A percentile compares a stretch with the other conserved stretches of the same genome.
Conservation (phyloP, 2,329 filamentous ascomycete genomes). For the Emericellopsis cladophorae region DNA sequence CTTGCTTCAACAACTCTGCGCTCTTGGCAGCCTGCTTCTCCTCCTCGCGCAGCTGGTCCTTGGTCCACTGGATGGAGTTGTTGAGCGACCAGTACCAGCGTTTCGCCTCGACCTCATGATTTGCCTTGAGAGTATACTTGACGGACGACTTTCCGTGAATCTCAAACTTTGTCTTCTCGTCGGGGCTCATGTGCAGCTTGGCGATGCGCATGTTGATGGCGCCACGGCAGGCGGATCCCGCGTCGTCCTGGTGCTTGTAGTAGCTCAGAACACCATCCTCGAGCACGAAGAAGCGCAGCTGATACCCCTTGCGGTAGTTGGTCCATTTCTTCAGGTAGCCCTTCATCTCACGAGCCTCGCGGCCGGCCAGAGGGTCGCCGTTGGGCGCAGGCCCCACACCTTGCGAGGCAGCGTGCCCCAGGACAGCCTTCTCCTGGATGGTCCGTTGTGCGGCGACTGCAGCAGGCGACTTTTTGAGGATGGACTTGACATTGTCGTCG, state of each 20-base stretch:
- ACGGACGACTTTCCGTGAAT: constrained; percentile 97
- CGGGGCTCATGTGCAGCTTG: constrained; percentile 84
- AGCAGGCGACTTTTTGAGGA: constrained; percentile 88
- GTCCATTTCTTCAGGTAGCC: constrained; percentile 99
- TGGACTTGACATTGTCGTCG: constrained; percentile 76
- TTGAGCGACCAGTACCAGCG: constrained; percentile 99
- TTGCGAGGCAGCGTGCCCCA: constrained; percentile 58
- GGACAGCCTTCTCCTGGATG: constrained; percentile 93
- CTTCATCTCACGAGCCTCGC: constrained; percentile 93
- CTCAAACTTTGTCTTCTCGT: constrained; percentile 96
- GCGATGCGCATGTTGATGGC: constrained; percentile 99
- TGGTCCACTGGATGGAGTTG: constrained; percentile 96
- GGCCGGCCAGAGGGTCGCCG: constrained; percentile 54
- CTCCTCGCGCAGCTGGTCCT: constrained; percentile 91
- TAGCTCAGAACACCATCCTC: constrained; percentile 97
- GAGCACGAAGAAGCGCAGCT: constrained; percentile 92
- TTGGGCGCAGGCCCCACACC: constrained; percentile 37
- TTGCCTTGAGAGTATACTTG: constrained; percentile 95
- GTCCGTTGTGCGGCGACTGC: constrained; percentile 88
- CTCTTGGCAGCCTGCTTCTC: constrained; percentile 63
- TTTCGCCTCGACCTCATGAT: constrained; percentile 96
- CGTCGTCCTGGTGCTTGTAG: constrained; percentile 98
- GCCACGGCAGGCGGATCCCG: constrained; percentile 87
- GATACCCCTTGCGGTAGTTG: constrained; percentile 95
- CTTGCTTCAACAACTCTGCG: constrained; percentile 64